phyloP scores from a whole-genome alignment of 139 green algal species.

The Auxenochlorella pyrenoidosa region DNA sequence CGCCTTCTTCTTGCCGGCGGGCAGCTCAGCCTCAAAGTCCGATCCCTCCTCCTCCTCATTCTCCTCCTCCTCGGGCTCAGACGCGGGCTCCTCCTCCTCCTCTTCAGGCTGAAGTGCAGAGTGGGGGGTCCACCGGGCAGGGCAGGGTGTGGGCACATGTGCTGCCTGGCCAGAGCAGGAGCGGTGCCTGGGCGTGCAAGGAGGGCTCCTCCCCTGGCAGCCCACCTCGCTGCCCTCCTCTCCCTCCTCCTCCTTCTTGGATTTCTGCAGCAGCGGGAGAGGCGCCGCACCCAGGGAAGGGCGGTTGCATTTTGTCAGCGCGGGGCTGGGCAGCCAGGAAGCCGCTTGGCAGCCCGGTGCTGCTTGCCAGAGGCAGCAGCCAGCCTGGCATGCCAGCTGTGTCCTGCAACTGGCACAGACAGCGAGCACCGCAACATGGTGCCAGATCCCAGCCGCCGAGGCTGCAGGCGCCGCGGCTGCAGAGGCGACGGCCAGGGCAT shows the following conservation, averaged over 20 bases:
- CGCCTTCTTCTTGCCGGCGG: not conserved
- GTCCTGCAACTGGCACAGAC: no score
- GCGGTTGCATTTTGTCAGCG: no score
- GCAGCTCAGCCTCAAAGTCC: not conserved
- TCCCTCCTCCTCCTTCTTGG: slow-evolving; percentile 28
- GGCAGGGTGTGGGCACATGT: no score
- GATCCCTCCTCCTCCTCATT: not conserved
- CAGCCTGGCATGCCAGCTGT: not conserved
- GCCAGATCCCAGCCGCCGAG: no score
- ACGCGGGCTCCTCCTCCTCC: not conserved
- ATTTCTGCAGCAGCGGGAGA: slow-evolving; percentile 11
- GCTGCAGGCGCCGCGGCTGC: no score
- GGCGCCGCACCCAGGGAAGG: not conserved
- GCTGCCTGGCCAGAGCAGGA: no score
- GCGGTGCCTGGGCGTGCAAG: no score
- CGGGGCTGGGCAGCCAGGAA: no score
- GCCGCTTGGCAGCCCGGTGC: not conserved
- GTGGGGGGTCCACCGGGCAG: no score
- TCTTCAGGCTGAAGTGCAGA: no score
- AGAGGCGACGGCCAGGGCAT: not conserved
- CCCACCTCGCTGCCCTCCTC: not conserved
- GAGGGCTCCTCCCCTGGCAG: no score
- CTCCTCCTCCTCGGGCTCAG: slow-evolving; percentile 1
- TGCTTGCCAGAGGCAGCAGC: not conserved
- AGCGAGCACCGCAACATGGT: no score